Evolutionary conservation across 805 yeast species (phyloP).

Genomic region (Tetrapisispora phaffii): DNA sequence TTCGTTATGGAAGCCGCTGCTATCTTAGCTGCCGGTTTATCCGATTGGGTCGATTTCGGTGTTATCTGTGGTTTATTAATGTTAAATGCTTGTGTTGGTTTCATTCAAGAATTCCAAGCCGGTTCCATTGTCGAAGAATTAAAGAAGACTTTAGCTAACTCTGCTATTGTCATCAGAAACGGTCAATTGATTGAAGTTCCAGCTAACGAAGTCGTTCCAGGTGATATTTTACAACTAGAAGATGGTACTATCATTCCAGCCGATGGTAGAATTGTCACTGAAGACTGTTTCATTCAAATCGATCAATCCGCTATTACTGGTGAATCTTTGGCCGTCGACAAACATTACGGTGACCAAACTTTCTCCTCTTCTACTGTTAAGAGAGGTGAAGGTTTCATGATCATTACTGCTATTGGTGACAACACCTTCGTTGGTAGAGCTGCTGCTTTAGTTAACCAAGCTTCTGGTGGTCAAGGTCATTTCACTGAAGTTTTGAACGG

Average conservation of each 20-base stretch:
- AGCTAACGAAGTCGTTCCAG: slow-evolving; percentile 85
- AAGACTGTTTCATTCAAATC: slow-evolving; percentile 77
- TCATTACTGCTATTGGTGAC: slow-evolving; percentile 93
- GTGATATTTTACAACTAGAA: slow-evolving; percentile 86
- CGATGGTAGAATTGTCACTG: slow-evolving; percentile 83
- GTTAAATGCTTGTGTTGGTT: slow-evolving; percentile 90
- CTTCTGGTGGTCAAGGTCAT: slow-evolving; percentile 88
- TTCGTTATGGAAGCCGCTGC: slow-evolving; percentile 98
- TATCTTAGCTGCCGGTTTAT: slow-evolving; percentile 86
- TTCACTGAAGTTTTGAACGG: slow-evolving; percentile 96
- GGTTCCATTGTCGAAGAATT: slow-evolving; percentile 95
- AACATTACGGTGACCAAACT: slow-evolving; percentile 73
- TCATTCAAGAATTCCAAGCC: slow-evolving; percentile 94
- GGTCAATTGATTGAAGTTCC: slow-evolving; percentile 67
- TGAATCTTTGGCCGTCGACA: slow-evolving; percentile 93
- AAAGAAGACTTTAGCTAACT: slow-evolving; percentile 88
- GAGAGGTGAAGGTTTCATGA: slow-evolving; percentile 91
- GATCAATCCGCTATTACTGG: slow-evolving; percentile 97
- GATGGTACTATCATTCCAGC: slow-evolving; percentile 91
- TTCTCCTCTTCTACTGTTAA: slow-evolving; percentile 92
- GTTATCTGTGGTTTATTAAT: slow-evolving; percentile 81
- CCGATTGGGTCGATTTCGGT: slow-evolving; percentile 99
- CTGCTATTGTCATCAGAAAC: slow-evolving; percentile 79
- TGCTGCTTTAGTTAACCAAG: slow-evolving; percentile 92
- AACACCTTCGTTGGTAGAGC: slow-evolving; percentile 95